A percentile compares a stretch with the other conserved stretches of the same genome.
Conservation (phyloP, 257 asterid genomes). For the Solanum infundibuliforme region DNA sequence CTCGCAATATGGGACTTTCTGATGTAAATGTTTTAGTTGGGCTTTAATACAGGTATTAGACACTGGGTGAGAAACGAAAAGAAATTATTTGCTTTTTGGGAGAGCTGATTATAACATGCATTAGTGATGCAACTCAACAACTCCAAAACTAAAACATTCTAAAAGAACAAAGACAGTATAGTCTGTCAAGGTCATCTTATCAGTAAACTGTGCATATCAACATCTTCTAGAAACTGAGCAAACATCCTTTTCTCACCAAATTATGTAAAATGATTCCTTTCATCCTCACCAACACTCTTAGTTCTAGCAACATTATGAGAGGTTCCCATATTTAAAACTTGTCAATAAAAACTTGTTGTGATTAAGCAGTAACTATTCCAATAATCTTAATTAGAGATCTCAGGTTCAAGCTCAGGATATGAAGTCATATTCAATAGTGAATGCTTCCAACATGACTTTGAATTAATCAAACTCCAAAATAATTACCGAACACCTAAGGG, state of each 20-base stretch:
- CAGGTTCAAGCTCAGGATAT: not conserved
- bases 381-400: not conserved
- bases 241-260: not conserved
- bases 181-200: not conserved
- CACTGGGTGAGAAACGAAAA: not conserved
- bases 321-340: not conserved
- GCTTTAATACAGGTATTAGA: not conserved
- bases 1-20: accelerated
- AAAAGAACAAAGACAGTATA: not conserved
- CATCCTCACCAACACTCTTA: not conserved
- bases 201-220: not conserved
- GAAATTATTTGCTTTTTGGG: not conserved
- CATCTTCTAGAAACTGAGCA: not conserved
- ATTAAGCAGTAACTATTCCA: not conserved
- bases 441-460: not conserved
- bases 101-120: not conserved
- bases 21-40: not conserved
- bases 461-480: not conserved
- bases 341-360: not conserved
- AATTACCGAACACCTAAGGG: accelerated
- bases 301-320: not conserved
- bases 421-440: not conserved
- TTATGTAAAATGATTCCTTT: not conserved
- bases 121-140: not conserved
- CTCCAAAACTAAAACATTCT: not conserved